phyloP scores from a whole-genome alignment of 805 yeast genomes.

The Osmozyma mogii region DNA sequence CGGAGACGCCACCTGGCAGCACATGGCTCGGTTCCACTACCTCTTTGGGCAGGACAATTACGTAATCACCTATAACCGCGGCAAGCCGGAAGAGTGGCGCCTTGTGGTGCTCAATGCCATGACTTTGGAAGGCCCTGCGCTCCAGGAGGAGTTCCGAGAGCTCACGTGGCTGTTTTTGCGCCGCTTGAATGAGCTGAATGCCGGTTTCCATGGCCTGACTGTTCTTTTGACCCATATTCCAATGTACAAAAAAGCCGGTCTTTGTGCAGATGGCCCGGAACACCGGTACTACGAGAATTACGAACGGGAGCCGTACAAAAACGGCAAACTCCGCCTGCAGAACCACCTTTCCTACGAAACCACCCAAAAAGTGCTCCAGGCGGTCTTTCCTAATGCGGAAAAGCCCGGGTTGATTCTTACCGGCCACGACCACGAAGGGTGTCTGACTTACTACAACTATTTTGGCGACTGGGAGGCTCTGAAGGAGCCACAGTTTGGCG shows the following conservation, averaged over 20 bases:
- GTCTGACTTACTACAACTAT: conserved; percentile 58
- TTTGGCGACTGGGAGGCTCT: conserved; percentile 53
- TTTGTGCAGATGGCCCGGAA: conserved; percentile 82
- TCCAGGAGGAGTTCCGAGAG: conserved; percentile 59
- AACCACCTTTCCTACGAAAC: conserved; percentile 71
- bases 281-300: conserved; percentile 40
- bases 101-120: conserved; percentile 81
- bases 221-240: conserved; percentile 86
- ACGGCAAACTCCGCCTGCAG: conserved; percentile 69
- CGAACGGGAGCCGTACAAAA: conserved; percentile 57
- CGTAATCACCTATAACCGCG: conserved; percentile 61
- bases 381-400: conserved; percentile 55
- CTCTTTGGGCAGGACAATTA: conserved; percentile 83
- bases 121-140: conserved; percentile 83
- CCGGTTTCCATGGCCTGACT: conserved; percentile 64
- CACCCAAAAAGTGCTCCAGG: conserved; percentile 58
- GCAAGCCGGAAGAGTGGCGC: conserved; percentile 70
- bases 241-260: conserved; percentile 69
- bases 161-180: conserved; percentile 71
- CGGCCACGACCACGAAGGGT: conserved; percentile 97
- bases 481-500: conserved; percentile 22
- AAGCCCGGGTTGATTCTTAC: conserved; percentile 77
- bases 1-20: conserved; percentile 91
- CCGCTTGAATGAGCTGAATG: conserved; percentile 41
- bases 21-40: conserved; percentile 67